Base-by-base conservation (phyloP, 2,329 filamentous ascomycete genomes). In the Hortaea werneckii region DNA sequence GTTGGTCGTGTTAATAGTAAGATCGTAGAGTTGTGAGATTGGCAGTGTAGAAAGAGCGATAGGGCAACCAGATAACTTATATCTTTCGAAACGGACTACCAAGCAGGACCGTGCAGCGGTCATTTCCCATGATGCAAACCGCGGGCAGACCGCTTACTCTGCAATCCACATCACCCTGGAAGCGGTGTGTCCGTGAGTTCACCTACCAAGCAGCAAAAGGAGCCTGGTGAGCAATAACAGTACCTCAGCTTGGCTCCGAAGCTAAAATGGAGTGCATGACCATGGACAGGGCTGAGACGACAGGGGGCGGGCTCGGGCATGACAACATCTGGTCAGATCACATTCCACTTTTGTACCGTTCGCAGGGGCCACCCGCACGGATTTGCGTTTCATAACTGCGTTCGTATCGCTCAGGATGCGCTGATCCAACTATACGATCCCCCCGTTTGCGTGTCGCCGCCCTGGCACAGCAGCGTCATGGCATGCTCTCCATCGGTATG, bases 111-210 rank as follows among this genome's bases (percentile, higher is more conserved):
- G 32, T 47, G 37, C 37, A 45, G 39, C 26, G 45, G 40, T 54
- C 50, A 57, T 53, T 53, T 56, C 50, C 50, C 50, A 49, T 57
- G 53, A 57, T 52, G 53, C 53, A 57, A 54, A 49, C 53, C 52
- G 46, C 45, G 44, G 46, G 52, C 42, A 45, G 48, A 28, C 27
- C 39, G 43, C 50, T 44, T 43, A 44, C 44, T 44, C 46, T 46
- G 44, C 45, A 43, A 38, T 35, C 40, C 40, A 35, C 26, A 39
- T 40, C 26, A 40, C 41, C 35, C 40, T 40, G 32, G 40, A 41
- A 42, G 50, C 47, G 50, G 50, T 52, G 50, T 50, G 44, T 47
- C 37, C 47, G 44, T 44, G 39, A 10, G 37, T 10, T 29, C 27
- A 38, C 13, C 37, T 20, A 27, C 12, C 28, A 35, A n/a, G 10